Conservation (phyloP, 1,284 basidiomycete species). For the Ganoderma boninense region DNA sequence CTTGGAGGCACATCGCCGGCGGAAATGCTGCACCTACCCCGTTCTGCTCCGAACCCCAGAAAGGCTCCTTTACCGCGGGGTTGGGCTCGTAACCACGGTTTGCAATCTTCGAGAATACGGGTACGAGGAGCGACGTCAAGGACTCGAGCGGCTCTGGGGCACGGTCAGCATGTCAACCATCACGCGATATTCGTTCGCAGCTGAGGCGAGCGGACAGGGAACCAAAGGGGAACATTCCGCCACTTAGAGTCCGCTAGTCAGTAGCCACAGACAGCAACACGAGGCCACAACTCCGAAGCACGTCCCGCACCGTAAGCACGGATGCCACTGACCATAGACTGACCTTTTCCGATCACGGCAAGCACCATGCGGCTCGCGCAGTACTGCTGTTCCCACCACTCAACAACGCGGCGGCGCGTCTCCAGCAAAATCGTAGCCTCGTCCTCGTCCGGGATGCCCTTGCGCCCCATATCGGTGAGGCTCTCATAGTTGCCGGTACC, state of each 20-base stretch:
- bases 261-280: not conserved
- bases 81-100: constrained; percentile 55
- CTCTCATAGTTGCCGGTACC: constrained; percentile 70
- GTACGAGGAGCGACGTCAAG: constrained; percentile 34
- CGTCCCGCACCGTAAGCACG: not conserved
- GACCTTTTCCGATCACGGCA: constrained; percentile 42
- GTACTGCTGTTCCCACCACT: constrained; percentile 75
- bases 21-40: constrained; percentile 44
- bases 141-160: constrained; percentile 39
- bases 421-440: constrained; percentile 55
- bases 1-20: not conserved
- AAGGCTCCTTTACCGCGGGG: constrained; percentile 41
- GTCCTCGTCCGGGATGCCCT: constrained; percentile 32
- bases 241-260: not conserved
- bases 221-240: not conserved
- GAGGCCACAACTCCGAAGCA: not conserved
- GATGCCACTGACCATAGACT: constrained; percentile 32
- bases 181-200: not conserved
- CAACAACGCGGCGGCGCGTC: constrained; percentile 66
- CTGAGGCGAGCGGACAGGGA: not conserved
- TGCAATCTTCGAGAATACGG: constrained; percentile 55
- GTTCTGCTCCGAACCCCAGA: constrained; percentile 48
- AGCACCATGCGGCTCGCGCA: constrained; percentile 75
- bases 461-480: constrained; percentile 44
- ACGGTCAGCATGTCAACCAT: constrained; percentile 7